phyloP scores from a whole-genome alignment of 495 filamentous ascomycete genomes.

The Achaetomiella virescens region DNA sequence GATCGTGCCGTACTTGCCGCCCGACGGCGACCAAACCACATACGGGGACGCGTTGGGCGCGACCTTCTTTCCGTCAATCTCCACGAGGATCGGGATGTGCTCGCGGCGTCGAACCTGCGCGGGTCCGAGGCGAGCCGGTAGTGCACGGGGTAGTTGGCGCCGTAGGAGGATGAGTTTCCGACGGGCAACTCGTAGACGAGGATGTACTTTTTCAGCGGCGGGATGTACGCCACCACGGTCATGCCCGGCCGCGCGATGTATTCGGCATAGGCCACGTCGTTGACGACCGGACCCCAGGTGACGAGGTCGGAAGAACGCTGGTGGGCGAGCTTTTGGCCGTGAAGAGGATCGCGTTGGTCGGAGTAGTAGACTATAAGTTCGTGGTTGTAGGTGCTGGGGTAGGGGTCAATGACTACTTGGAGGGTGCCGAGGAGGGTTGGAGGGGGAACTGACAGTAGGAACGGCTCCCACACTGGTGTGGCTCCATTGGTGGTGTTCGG shows the following conservation, averaged over 20 bases:
- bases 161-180: constrained; percentile 26
- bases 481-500: constrained; percentile 56
- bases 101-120: constrained; percentile 42
- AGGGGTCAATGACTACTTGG: background rate
- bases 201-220: constrained; percentile 26
- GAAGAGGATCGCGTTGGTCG: constrained; percentile 57
- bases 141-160: constrained; percentile 46
- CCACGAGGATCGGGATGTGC: constrained; percentile 40
- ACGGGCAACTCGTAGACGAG: constrained; percentile 24
- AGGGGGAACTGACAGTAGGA: constrained; percentile 39
- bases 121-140: constrained; percentile 47
- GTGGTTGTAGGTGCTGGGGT: constrained; percentile 38
- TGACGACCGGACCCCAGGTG: constrained; percentile 53
- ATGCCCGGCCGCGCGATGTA: constrained; percentile 66
- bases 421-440: background rate
- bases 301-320: constrained; percentile 51
- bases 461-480: constrained; percentile 68
- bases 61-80: constrained; percentile 27
- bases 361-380: constrained; percentile 62
- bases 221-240: constrained; percentile 44
- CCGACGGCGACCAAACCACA: constrained; percentile 47
- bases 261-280: constrained; percentile 54
- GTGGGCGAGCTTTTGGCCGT: constrained; percentile 65
- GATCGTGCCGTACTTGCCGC: constrained; percentile 51
- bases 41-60: constrained; percentile 52